Percentiles rank a stretch among this genome's conserved stretches.
phyloP scores from a whole-genome alignment of 495 filamentous ascomycete species.

The Daldinia concentrica region DNA sequence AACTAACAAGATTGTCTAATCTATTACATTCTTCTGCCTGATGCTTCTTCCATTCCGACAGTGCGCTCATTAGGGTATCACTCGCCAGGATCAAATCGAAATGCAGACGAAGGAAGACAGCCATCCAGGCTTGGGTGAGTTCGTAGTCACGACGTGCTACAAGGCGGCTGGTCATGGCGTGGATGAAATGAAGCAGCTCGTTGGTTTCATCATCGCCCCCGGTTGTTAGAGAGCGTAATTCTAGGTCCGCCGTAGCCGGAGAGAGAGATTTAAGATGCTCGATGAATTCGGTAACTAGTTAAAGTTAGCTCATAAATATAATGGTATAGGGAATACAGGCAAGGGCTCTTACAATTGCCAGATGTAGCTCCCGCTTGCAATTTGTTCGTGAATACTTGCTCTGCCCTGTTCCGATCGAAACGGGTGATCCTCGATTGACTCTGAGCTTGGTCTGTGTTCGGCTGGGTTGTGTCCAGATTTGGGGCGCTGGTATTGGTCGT shows the following conservation, averaged over 20 bases:
- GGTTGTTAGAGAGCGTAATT: slow-evolving; percentile 79
- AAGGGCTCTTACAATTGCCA: slow-evolving; percentile 60
- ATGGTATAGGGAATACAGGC: slow-evolving; percentile 1
- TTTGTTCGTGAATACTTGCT: slow-evolving; percentile 68
- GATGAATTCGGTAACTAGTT: slow-evolving; percentile 67
- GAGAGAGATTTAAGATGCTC: slow-evolving; percentile 79
- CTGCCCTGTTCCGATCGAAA: slow-evolving; percentile 51
- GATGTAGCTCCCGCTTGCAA: slow-evolving; percentile 59
- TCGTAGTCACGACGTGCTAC: slow-evolving; percentile 81
- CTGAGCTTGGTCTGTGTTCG: slow-evolving; percentile 29
- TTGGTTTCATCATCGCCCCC: slow-evolving; percentile 55
- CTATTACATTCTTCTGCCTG: slow-evolving; percentile 75
- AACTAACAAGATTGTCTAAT: slow-evolving; percentile 80
- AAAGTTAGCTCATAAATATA: slow-evolving; percentile 20
- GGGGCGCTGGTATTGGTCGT: slow-evolving; percentile 55
- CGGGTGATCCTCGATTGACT: slow-evolving; percentile 52
- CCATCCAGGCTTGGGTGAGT: slow-evolving; percentile 95
- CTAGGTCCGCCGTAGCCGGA: slow-evolving; percentile 84
- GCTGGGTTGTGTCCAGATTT: slow-evolving; percentile 32
- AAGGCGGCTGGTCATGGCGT: slow-evolving; percentile 75
- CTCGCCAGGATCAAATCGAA: slow-evolving; percentile 58
- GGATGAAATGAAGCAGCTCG: slow-evolving; percentile 71
- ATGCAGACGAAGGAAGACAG: slow-evolving; percentile 85
- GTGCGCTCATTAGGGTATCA: slow-evolving; percentile 54
- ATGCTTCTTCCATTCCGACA: slow-evolving; percentile 71